Conservation (phyloP, 257 asterid species). For the Rhazya stricta region DNA sequence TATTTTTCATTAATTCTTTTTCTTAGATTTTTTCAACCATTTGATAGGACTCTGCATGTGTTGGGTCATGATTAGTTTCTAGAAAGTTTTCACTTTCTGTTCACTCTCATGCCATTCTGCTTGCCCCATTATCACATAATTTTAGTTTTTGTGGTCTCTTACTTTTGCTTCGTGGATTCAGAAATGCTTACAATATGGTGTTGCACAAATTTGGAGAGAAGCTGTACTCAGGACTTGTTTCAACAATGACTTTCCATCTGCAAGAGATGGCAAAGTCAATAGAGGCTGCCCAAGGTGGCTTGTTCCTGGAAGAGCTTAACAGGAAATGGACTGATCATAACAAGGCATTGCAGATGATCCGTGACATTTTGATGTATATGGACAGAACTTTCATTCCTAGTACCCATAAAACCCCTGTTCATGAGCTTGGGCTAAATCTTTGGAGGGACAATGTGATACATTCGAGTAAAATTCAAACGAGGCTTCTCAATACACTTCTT, state of each 20-base stretch:
- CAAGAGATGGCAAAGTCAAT: slow-evolving; percentile 61
- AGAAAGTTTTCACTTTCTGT: not conserved
- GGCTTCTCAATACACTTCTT: slow-evolving; percentile 69
- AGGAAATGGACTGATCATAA: slow-evolving; percentile 81
- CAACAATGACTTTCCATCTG: slow-evolving; percentile 75
- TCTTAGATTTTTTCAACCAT: not conserved
- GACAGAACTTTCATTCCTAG: slow-evolving; percentile 74
- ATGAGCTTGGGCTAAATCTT: slow-evolving; percentile 86
- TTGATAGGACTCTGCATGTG: not conserved
- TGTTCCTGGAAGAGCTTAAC: slow-evolving; percentile 76
- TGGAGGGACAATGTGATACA: slow-evolving; percentile 84
- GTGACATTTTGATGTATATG: slow-evolving; percentile 90
- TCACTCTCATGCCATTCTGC: not conserved
- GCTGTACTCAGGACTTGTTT: slow-evolving; percentile 74
- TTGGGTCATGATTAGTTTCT: not conserved
- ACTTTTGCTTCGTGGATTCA: slow-evolving; percentile 33
- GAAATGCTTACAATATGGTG: slow-evolving; percentile 87
- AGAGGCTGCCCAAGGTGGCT: slow-evolving; percentile 71
- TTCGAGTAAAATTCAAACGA: slow-evolving; percentile 56
- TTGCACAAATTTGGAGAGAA: slow-evolving; percentile 80
- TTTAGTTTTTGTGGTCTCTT: slow-evolving; percentile 21
- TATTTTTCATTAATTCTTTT: not conserved
- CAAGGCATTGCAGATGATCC: slow-evolving; percentile 75
- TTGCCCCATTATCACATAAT: not conserved
- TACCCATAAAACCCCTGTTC: slow-evolving; percentile 62